Evolutionary conservation across 2,329 filamentous ascomycete genomes (phyloP).

Genomic region (Pleomassaria siparia): DNA sequence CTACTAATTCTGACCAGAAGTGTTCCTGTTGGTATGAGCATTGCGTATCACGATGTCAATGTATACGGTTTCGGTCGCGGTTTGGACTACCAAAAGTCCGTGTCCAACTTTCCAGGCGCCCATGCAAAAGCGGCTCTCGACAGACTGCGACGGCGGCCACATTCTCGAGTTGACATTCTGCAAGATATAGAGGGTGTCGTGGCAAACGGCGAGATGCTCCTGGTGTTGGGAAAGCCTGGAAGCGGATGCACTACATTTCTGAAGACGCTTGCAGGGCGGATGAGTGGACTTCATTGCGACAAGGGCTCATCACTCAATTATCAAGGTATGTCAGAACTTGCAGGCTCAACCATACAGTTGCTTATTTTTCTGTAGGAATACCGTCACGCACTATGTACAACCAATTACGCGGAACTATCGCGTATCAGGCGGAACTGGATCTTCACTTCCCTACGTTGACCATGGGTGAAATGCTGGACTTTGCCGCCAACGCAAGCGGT

Average conservation of each 20-base stretch:
- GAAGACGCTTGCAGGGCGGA: constrained; percentile 62
- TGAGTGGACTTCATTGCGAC: constrained; percentile 63
- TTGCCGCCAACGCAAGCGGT: no score
- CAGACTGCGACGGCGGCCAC: constrained; percentile 58
- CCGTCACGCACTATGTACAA: constrained; percentile 50
- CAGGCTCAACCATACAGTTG: no score
- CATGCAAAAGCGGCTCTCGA: no score
- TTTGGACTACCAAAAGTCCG: constrained; percentile 65
- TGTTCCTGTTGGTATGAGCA: no score
- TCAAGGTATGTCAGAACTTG: constrained; percentile 59
- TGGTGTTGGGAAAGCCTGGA: constrained; percentile 52
- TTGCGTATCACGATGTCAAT: no score
- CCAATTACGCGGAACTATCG: constrained; percentile 48
- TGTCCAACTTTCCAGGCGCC: constrained; percentile 58
- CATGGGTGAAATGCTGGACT: constrained; percentile 58
- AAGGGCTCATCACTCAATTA: constrained; percentile 60
- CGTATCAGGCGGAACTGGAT: constrained; percentile 47
- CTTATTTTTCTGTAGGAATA: no score
- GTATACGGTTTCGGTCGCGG: constrained; percentile 65
- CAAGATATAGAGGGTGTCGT: constrained; percentile 56
- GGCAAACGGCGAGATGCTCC: constrained; percentile 51
- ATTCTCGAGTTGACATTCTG: constrained; percentile 65
- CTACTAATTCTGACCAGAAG: no score
- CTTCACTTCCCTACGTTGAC: constrained; percentile 59
- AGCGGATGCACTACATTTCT: constrained; percentile 66